These are phyloP conservation scores for Thelonectria discophora DNA, from an alignment of 2,329 filamentous ascomycete species.

Conservation along the genomic window DNA sequence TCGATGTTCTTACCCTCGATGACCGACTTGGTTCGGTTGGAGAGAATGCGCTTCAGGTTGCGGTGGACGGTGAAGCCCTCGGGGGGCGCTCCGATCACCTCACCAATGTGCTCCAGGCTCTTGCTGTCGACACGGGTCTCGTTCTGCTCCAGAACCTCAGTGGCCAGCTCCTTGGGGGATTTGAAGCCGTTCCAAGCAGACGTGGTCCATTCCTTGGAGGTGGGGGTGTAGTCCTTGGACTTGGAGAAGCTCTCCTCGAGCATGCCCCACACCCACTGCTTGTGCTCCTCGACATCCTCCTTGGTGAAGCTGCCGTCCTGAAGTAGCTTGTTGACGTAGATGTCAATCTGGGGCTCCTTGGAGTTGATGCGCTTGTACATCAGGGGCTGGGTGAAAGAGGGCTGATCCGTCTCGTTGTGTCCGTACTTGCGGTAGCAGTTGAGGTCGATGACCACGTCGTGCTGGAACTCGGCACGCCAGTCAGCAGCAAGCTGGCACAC, in stretches of 20 bases:
- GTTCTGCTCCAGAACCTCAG: conserved; percentile 90
- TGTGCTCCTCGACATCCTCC: conserved; percentile 98
- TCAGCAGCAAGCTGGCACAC: conserved; percentile 97
- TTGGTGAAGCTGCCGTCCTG: conserved; percentile 95
- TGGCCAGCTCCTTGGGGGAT: conserved; percentile 95
- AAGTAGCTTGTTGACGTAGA: conserved; percentile 90
- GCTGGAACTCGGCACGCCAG: conserved; percentile 98
- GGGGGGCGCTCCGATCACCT: conserved; percentile 79
- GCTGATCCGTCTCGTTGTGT: conserved; percentile 99
- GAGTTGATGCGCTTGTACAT: conserved; percentile 98
- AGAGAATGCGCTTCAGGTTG: conserved; percentile 96
- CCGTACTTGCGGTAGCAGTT: conserved; percentile 99
- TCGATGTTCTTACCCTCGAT: conserved; percentile 94
- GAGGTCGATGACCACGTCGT: conserved; percentile 96
- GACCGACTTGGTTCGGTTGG: conserved; percentile 89
- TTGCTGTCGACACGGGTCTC: conserved; percentile 81
- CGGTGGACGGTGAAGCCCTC: conserved; percentile 90
- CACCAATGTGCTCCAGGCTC: conserved; percentile 81
- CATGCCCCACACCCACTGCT: conserved; percentile 99
- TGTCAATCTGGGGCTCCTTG: conserved; percentile 85
- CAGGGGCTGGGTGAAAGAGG: conserved; percentile 97
- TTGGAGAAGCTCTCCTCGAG: conserved; percentile 96
- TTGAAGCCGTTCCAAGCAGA: conserved; percentile 99
- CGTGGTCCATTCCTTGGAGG: conserved; percentile 97
- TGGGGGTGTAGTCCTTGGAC: conserved; percentile 97